Evolutionary conservation across 2,329 filamentous ascomycete genomes (phyloP).

Genomic region (Hymenoscyphus fructigenus): DNA sequence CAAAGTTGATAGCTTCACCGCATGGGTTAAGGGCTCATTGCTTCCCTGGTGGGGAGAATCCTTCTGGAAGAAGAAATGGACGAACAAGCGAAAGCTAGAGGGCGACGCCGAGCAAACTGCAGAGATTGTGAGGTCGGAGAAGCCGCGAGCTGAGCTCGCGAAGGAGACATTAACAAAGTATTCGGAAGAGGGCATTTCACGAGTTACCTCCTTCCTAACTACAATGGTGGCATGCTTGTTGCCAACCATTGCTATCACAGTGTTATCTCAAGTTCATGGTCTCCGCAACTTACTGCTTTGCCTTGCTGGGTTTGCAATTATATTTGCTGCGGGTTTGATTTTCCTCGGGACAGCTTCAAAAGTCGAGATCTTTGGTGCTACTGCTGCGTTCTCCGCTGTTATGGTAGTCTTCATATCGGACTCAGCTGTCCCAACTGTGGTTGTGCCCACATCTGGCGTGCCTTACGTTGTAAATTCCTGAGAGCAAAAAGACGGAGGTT

Average conservation of each 20-base stretch:
- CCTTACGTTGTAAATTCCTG: not conserved
- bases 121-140: not conserved
- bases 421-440: not conserved
- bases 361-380: conserved; percentile 18
- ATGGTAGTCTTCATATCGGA: conserved; percentile 6
- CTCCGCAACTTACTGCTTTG: conserved; percentile 7
- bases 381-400: conserved; percentile 15
- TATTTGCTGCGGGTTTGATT: conserved; percentile 16
- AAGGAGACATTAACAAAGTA: conserved; percentile 5
- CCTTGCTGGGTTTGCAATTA: conserved; percentile 11
- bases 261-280: conserved; percentile 11
- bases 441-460: not conserved
- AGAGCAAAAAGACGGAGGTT: too few species aligned
- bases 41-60: conserved; percentile 6
- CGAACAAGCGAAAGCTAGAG: not conserved
- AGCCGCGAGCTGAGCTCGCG: not conserved
- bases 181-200: conserved; percentile 5
- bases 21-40: conserved; percentile 9
- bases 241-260: conserved; percentile 15
- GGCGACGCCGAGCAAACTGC: not conserved
- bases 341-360: conserved; percentile 10
- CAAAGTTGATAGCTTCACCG: conserved; percentile 6
- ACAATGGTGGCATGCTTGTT: conserved; percentile 15
- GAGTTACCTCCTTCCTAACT: conserved; percentile 11
- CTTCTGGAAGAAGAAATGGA: conserved; percentile 1